Base-by-base conservation (phyloP, 2,329 filamentous ascomycete species). In the Botryotinia convoluta region DNA sequence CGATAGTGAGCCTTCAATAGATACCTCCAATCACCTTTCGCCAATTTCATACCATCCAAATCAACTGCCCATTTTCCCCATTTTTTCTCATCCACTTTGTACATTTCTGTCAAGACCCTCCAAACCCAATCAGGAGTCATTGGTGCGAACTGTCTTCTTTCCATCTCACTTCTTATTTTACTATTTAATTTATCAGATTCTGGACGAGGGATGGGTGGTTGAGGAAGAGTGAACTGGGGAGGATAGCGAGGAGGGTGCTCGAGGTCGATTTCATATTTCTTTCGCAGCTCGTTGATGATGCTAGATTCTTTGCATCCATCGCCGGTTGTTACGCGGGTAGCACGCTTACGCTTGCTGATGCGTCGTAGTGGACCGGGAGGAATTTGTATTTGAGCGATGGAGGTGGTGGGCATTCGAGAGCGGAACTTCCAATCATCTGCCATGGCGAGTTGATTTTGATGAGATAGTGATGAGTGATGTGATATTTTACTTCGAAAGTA, bases 121-220 rank as follows among this genome's bases (percentile, higher is more conserved):
- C 18, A 42, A 44, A 57, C 29, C 65, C 65, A 69, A 32, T 57
- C 48, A 26, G 37, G 18, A 18, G 35, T 26, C 48, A 69, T 5
- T 32, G 65, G 65, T 16, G 37, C 26, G 22, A 69, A 69, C 29
- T 69, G 65, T 32, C 48, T 57, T n/a, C 65, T 51, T 32, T 69
- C 65, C 35, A 69, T 69, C 51, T 69, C 35, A 8, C 0, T 1
- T 18, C 65, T 69, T 16, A 26, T 10, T 32, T 32, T 6, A 32
- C 65, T 69, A 16, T 57, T 8, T 2, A 57, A 8, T 3, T 8
- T 20, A 29, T 42, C 26, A 26, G 65, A 1, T 5, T 69, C 65
- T 0, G 65, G 48, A 16, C 65, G 65, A 26, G 35, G 35, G 6
- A 69, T 42, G 2, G 65, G 48, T 16, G 65, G 48, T 4, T 6